phyloP scores from a whole-genome alignment of 805 yeast genomes.

The Barnettozyma salicaria region DNA sequence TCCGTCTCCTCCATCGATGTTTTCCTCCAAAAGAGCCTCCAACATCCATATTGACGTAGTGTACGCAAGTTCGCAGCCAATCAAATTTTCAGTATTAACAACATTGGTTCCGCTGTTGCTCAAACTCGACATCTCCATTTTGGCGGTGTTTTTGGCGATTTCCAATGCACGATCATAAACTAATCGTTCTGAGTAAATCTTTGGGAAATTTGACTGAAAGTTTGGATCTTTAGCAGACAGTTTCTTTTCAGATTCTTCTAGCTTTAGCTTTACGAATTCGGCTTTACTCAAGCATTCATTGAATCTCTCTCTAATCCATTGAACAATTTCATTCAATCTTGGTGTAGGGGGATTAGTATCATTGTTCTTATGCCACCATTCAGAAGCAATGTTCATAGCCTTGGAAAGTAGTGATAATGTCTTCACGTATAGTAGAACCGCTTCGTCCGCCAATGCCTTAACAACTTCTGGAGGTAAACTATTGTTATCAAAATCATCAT shows the following conservation, averaged over 20 bases:
- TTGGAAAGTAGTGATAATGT: conserved; percentile 73
- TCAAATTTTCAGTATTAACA: conserved; percentile 36
- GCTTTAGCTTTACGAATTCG: conserved; percentile 59
- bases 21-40: conserved; percentile 67
- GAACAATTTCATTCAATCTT: conserved; percentile 52
- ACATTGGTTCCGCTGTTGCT: neutral
- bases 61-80: conserved; percentile 80
- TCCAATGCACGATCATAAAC: conserved; percentile 92
- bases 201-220: conserved; percentile 13
- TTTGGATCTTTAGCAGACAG: conserved; percentile 14
- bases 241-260: conserved; percentile 43
- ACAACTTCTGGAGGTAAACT: conserved; percentile 53
- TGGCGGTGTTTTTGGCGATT: conserved; percentile 87
- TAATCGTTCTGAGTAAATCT: conserved; percentile 70
- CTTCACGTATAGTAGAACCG: conserved; percentile 79
- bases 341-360: conserved; percentile 24
- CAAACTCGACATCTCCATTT: conserved; percentile 65
- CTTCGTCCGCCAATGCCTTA: conserved; percentile 69
- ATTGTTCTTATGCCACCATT: conserved; percentile 75
- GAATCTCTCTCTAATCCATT: conserved; percentile 86
- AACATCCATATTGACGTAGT: conserved; percentile 95
- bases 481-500: conserved; percentile 21
- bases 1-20: conserved; percentile 19
- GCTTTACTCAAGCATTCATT: conserved; percentile 88
- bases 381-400: conserved; percentile 81